Base-by-base conservation (phyloP, 2,329 filamentous ascomycete species). In the Dactylellina parvicollis region DNA sequence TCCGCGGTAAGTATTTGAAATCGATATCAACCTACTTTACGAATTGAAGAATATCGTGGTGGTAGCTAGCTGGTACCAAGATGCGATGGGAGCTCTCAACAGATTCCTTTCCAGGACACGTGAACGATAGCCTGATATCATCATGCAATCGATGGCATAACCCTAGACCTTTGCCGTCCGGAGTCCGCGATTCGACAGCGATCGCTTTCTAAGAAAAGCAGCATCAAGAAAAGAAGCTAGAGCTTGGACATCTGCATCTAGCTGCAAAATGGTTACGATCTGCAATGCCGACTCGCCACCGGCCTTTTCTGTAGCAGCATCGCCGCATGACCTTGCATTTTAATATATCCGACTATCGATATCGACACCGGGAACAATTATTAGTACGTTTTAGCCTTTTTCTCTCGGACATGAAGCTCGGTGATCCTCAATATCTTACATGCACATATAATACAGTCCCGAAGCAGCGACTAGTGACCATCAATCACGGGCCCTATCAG, bases 1-100 rank as follows among this genome's bases (percentile, higher is more conserved):
- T n/a, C n/a, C n/a, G n/a, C n/a, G n/a, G n/a, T n/a, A 44, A 59
- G 54, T 50, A 59, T 59, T 67, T 67, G 40, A 59, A 59, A 67
- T 57, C n/a, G n/a, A n/a, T n/a, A n/a, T n/a, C n/a, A n/a, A n/a
- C n/a, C n/a, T n/a, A n/a, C n/a, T n/a, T n/a, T n/a, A n/a, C n/a
- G n/a, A n/a, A n/a, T n/a, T n/a, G n/a, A n/a, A n/a, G n/a, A n/a
- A n/a, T n/a, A n/a, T n/a, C n/a, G 30, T 34, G 12, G 30, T 7
- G 5, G 12, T 34, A 34, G 30, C 30, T 34, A 44, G n/a, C n/a
- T n/a, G n/a, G n/a, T n/a, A n/a, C n/a, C n/a, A n/a, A n/a, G n/a
- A n/a, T n/a, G 20, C 14, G 32, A 60, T n/a, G n/a, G 50, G 26
- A 50, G 47, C 50, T 50, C 50, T 26, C 36, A 22, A 4, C 20